Base-by-base conservation (phyloP, 169 alveolate species). In the Plasmodium blacklocki region DNA sequence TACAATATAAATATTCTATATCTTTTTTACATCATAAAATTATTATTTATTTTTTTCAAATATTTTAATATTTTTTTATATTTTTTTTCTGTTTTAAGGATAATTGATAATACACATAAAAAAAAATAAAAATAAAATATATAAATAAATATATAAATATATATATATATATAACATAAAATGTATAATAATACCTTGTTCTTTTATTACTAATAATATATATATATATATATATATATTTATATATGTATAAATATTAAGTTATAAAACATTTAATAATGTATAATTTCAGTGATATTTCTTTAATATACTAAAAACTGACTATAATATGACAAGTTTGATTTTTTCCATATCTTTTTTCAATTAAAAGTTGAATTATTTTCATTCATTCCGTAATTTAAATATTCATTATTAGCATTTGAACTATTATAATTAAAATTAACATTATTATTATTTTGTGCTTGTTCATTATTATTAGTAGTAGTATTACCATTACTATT, bases 401-500 rank as follows among this genome's bases (percentile, higher is more conserved):
- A 21, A 47, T 49, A 18, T 11, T 71, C 62, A 62, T 62, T 62
- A 62, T 62, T 62, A 11, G 32, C 45, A n/a, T 18, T 62, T 12
- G 45, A 62, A 43, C 9, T 67, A 26, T 67, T 67, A 26, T 29
- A 67, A 32, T 67, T 19, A 14, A n/a, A 11, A 26, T 58, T 74
- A 9, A 29, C 74, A 23, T 29, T 11, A 9, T 66, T 15, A 54
- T 54, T 54, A 54, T 54, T 54, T 18, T 54, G 15, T n/a, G 15
- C 19, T 14, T 14, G 19, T n/a, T 18, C 23, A 26, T 62, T 62
- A 26, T 15, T 15, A 18, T 62, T 19, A 4, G 0, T n/a, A 26
- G 26, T 74, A 4, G 5, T 59, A 39, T 62, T 74, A 74, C 14
- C 29, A 47, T 26, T 49, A 8, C 63, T 72, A 39, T 14, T 74